Conservation (phyloP, 345 rosid species). For the thale cress (Arabidopsis thaliana) region TAIR10.1 NC_003071.7:17760001-17760500, state of each 20-base stretch:
- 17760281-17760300: neutral
- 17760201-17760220: slow-evolving; percentile 64
- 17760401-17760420: no score
- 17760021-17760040: slow-evolving; percentile 70
- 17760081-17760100: slow-evolving; percentile 66
- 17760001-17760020: slow-evolving; percentile 81
- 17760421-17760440: no score
- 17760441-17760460: no score
- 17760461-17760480: no score
- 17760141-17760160: slow-evolving; percentile 53
- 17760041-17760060: slow-evolving; percentile 83
- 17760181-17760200: slow-evolving; percentile 82
- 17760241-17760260: neutral
- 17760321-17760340: neutral
- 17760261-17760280: slow-evolving; percentile 48
- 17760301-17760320: no score
- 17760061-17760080: slow-evolving; percentile 68
- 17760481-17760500: no score
- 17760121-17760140: slow-evolving; percentile 46
- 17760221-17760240: slow-evolving; percentile 53
- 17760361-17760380: no score
- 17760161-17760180: slow-evolving; percentile 59
- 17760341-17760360: no score
- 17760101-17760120: slow-evolving; percentile 73
- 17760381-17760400: no score